phyloP scores from a whole-genome alignment of 768 basidiomycete genomes.

The Hygrophorus russula region DNA sequence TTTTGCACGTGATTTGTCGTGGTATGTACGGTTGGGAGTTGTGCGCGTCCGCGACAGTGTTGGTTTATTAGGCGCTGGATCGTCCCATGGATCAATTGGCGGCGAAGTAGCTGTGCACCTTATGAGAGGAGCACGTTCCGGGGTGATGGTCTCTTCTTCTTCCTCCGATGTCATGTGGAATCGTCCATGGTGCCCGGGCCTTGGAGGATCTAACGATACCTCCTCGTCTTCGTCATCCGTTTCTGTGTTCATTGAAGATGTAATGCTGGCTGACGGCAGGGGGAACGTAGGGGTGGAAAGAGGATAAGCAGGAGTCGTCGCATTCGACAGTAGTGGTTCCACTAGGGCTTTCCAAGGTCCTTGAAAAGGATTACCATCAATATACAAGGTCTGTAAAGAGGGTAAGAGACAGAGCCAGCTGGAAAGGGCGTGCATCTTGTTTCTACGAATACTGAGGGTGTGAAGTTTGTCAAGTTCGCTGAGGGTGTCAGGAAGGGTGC shows the following conservation, averaged over 20 bases:
- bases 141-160: conserved; percentile 69
- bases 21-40: conserved; percentile 54
- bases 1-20: conserved; percentile 30
- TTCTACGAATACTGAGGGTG: conserved; percentile 80
- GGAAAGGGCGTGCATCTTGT: conserved; percentile 83
- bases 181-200: conserved; percentile 23
- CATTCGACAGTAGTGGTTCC: conserved; percentile 67
- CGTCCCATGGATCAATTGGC: conserved; percentile 9
- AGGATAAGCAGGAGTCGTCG: conserved; percentile 51
- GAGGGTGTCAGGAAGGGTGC: conserved; percentile 64
- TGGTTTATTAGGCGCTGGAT: conserved; percentile 16
- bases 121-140: conserved; percentile 43
- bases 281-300: conserved; percentile 55
- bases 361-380: conserved; percentile 96
- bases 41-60: conserved; percentile 61
- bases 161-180: conserved; percentile 32
- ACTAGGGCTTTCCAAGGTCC: conserved; percentile 88
- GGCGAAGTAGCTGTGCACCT: conserved; percentile 21
- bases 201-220: conserved; percentile 42
- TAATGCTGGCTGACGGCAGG: conserved; percentile 32
- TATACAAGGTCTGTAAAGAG: conserved; percentile 71
- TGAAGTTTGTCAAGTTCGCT: conserved; percentile 70
- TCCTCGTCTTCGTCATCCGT: conserved; percentile 49
- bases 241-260: conserved; percentile 31
- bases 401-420: conserved; percentile 90